Conservation (phyloP, 1,284 basidiomycete species). For the Cutaneotrichosporon arboriforme region DNA sequence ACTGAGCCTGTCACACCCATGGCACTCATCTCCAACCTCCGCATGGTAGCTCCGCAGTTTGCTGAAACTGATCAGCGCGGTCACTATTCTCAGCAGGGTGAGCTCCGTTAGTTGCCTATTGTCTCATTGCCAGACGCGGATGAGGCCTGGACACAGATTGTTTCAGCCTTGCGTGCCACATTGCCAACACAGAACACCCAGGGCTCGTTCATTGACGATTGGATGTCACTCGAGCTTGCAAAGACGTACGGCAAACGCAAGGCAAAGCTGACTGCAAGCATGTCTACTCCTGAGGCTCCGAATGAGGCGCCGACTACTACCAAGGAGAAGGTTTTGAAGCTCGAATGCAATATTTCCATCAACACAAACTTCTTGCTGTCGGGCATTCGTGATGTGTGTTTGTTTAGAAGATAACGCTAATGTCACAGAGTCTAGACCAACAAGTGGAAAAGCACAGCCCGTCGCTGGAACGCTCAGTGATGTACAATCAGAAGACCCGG, state of each 20-base stretch:
- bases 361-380: conserved; percentile 83
- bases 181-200: conserved; percentile 50
- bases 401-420: not conserved
- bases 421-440: conserved; percentile 66
- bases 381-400: conserved; percentile 71
- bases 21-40: conserved; percentile 65
- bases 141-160: conserved; percentile 82
- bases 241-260: conserved; percentile 60
- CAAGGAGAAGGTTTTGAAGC: conserved; percentile 72
- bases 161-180: conserved; percentile 66
- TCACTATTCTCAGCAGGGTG: conserved; percentile 83
- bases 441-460: conserved; percentile 81
- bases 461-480: conserved; percentile 69
- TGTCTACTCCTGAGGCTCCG: conserved; percentile 72
- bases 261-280: conserved; percentile 47
- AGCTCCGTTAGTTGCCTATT: not conserved
- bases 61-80: conserved; percentile 62
- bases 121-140: conserved; percentile 69
- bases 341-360: conserved; percentile 86
- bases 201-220: conserved; percentile 70
- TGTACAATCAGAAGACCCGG: conserved; percentile 76
- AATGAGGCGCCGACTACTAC: conserved; percentile 65
- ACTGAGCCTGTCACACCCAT: conserved; percentile 71
- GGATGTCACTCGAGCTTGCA: conserved; percentile 72
- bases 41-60: conserved; percentile 84